Conservation (phyloP, 1,284 basidiomycete genomes). For the Tilletia caries region DNA sequence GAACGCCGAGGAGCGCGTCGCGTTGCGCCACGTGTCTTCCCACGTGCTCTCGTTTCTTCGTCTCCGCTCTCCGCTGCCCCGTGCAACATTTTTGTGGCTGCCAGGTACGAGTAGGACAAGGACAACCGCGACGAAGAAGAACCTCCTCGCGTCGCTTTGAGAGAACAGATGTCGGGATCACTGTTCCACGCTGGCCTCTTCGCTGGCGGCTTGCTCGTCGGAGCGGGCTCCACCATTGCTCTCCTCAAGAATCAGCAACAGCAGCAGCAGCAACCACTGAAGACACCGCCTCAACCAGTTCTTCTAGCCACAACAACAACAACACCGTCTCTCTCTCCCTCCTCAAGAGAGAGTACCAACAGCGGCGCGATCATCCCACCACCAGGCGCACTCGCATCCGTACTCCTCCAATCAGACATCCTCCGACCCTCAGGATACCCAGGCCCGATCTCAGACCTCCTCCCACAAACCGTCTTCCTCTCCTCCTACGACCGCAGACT, state of each 20-base stretch:
- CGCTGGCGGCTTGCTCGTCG: constrained; percentile 67
- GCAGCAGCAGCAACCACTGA: not conserved
- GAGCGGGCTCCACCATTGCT: constrained; percentile 60
- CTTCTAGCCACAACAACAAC: not conserved
- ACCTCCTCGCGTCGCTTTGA: too few species aligned
- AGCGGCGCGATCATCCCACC: constrained; percentile 17
- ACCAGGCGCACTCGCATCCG: constrained; percentile 19
- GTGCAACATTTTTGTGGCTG: too few species aligned
- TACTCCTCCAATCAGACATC: constrained; percentile 18
- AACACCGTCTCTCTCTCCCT: constrained; percentile 14
- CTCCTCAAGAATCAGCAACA: constrained; percentile 20
- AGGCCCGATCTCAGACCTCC: constrained; percentile 79
- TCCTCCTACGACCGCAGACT: constrained; percentile 85
- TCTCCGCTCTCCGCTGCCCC: too few species aligned
- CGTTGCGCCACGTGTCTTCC: too few species aligned
- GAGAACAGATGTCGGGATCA: constrained; percentile 72
- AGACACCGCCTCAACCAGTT: not conserved
- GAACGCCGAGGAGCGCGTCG: too few species aligned
- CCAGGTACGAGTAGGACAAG: not conserved
- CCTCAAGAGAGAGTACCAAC: not conserved
- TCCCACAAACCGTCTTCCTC: constrained; percentile 77
- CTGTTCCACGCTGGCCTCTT: constrained; percentile 85
- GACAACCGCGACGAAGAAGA: constrained; percentile 40
- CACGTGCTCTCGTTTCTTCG: too few species aligned
- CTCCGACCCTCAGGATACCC: constrained; percentile 18